Conservation (phyloP, 805 yeast species). For the Metschnikowia santaceciliae region DNA sequence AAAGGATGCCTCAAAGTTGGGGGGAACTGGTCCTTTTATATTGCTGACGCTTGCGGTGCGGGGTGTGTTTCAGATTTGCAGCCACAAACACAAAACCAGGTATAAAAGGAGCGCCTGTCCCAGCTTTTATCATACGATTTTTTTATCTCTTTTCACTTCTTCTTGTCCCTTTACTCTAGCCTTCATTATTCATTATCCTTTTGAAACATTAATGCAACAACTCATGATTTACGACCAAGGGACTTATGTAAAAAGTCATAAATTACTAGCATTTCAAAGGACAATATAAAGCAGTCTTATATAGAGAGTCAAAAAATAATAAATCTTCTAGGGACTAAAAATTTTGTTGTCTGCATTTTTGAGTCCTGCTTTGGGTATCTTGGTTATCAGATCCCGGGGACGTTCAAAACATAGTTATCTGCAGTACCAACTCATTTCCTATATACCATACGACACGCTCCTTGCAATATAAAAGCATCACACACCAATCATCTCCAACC, state of each 20-base stretch:
- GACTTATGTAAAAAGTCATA: too few relatives aligned
- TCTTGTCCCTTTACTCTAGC: neutral
- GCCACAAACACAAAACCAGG: neutral
- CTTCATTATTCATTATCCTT: neutral
- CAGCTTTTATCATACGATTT: neutral
- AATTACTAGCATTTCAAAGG: too few relatives aligned
- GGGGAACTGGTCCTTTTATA: neutral
- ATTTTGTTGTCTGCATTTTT: too few relatives aligned
- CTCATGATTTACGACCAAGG: neutral
- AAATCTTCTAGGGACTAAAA: too few relatives aligned
- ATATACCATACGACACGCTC: neutral
- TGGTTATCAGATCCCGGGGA: too few relatives aligned
- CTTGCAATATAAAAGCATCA: neutral
- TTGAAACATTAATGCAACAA: neutral
- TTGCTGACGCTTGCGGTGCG: neutral
- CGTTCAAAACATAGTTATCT: neutral
- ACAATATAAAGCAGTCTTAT: too few relatives aligned
- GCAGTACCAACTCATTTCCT: neutral
- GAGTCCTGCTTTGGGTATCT: too few relatives aligned
- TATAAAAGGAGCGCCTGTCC: neutral
- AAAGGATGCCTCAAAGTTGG: neutral
- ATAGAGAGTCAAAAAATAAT: too few relatives aligned
- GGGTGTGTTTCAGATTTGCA: neutral
- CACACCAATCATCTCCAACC: neutral
- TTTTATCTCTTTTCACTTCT: neutral